Evolutionary conservation across 306 rosid species (phyloP).

Genomic region (Glycine tomentella): DNA sequence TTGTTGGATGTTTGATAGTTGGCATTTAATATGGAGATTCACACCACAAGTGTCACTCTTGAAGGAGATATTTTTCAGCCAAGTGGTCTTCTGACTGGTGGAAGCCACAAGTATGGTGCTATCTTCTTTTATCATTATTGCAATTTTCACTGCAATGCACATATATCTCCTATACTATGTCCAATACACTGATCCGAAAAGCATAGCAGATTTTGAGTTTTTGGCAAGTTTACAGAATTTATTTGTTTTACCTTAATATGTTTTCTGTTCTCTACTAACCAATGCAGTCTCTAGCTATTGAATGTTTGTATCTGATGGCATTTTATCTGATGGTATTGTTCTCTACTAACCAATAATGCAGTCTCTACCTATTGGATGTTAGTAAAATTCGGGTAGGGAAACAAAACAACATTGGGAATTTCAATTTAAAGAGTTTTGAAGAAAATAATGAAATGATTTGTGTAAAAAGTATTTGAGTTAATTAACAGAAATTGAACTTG

Average conservation of each 20-base stretch:
- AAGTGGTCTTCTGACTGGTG: conserved; percentile 97
- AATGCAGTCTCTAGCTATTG: conserved; percentile 11
- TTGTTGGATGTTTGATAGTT: conserved; percentile 64
- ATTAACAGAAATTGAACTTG: too few relatives aligned
- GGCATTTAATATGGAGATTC: conserved; percentile 76
- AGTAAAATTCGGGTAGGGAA: too few relatives aligned
- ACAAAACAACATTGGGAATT: too few relatives aligned
- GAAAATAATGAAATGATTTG: too few relatives aligned
- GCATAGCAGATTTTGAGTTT: neutral
- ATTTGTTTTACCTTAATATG: neutral
- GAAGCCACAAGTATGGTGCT: conserved; percentile 85
- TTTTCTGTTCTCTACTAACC: conserved; percentile 38
- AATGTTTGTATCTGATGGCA: conserved; percentile 37
- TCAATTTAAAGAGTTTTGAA: too few relatives aligned
- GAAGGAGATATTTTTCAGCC: conserved; percentile 99
- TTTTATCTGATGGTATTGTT: neutral
- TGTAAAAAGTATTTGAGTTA: too few relatives aligned
- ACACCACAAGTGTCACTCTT: conserved; percentile 89
- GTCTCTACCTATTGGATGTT: too few relatives aligned
- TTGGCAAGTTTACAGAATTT: neutral
- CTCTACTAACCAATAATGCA: too few relatives aligned
- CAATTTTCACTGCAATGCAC: conserved; percentile 20
- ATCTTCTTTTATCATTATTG: conserved; percentile 39
- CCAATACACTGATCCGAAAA: conserved; percentile 24
- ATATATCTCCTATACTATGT: conserved; percentile 29